Conservation (phyloP, 768 basidiomycete species). For the Rubroboletus satanas region DNA sequence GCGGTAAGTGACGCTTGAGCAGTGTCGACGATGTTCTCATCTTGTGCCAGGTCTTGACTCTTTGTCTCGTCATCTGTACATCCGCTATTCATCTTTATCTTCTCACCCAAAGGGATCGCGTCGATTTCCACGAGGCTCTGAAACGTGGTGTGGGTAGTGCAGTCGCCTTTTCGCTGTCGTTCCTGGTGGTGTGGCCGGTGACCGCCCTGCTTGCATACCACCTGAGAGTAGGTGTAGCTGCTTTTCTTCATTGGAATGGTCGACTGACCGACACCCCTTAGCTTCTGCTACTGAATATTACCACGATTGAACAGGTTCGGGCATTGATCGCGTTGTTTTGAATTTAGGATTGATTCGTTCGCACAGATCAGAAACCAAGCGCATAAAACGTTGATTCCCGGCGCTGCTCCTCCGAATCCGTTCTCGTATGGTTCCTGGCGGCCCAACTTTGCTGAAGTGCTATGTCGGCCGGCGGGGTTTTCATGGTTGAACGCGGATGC, state of each 20-base stretch:
- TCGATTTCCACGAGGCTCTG: conserved; percentile 47
- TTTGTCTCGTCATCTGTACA: conserved; percentile 75
- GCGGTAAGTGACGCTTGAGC: conserved; percentile 48
- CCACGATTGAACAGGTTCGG: conserved; percentile 92
- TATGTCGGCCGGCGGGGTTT: conserved; percentile 77
- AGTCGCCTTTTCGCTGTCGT: conserved; percentile 69
- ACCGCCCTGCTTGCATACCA: conserved; percentile 79
- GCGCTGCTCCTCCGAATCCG: conserved; percentile 72
- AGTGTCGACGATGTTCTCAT: conserved; percentile 3
- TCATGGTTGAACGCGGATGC: conserved; percentile 72
- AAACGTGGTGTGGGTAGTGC: conserved; percentile 68
- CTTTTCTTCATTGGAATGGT: not conserved
- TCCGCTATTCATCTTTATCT: conserved; percentile 78
- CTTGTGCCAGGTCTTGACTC: conserved; percentile 56
- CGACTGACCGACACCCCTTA: conserved; percentile 27
- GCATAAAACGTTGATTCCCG: conserved; percentile 63
- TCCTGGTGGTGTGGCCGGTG: conserved; percentile 80
- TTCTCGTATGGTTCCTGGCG: conserved; percentile 80
- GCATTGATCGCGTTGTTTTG: conserved; percentile 10
- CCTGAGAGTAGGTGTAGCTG: conserved; percentile 59
- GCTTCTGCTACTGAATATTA: conserved; percentile 82
- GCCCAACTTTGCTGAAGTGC: conserved; percentile 66
- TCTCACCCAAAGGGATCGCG: conserved; percentile 48
- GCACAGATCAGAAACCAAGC: conserved; percentile 80
- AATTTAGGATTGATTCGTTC: conserved; percentile 5